Evolutionary conservation across 805 yeast genomes (phyloP).

Genomic region (Cyberlindnera maritima): DNA sequence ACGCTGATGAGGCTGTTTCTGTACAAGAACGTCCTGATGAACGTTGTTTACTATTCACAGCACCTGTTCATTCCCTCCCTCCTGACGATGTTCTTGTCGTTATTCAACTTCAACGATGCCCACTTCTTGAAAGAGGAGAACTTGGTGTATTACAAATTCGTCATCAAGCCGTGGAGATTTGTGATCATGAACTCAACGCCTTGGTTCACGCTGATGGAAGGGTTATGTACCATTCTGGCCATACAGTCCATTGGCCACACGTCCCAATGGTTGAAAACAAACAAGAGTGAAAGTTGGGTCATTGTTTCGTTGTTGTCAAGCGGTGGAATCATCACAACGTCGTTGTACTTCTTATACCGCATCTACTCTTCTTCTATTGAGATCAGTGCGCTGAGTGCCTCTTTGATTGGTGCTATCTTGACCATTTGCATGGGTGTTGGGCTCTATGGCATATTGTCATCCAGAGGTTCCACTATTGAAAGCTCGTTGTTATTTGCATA

Average conservation of each 20-base stretch:
- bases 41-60: slow-evolving; percentile 69
- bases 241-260: slow-evolving; percentile 91
- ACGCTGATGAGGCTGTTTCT: slow-evolving; percentile 67
- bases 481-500: slow-evolving; percentile 83
- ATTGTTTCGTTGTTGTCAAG: slow-evolving; percentile 68
- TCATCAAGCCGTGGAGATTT: slow-evolving; percentile 67
- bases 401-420: slow-evolving; percentile 80
- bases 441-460: slow-evolving; percentile 77
- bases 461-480: slow-evolving; percentile 88
- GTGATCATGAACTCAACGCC: slow-evolving; percentile 81
- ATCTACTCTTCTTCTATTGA: slow-evolving; percentile 79
- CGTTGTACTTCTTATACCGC: slow-evolving; percentile 75
- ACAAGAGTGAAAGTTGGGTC: slow-evolving; percentile 72
- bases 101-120: slow-evolving; percentile 40
- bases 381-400: slow-evolving; percentile 62
- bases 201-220: slow-evolving; percentile 84
- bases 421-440: slow-evolving; percentile 75
- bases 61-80: slow-evolving; percentile 81
- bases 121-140: slow-evolving; percentile 22
- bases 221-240: slow-evolving; percentile 86
- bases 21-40: slow-evolving; percentile 31
- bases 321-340: slow-evolving; percentile 71
- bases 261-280: slow-evolving; percentile 59
- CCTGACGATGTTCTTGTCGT: slow-evolving; percentile 62
- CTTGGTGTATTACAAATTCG: slow-evolving; percentile 29